Evolutionary conservation across 2,329 filamentous ascomycete species (phyloP), one percentile per base, ranked within the genome.

Genomic region (Aureobasidium mangrovei): DNA sequence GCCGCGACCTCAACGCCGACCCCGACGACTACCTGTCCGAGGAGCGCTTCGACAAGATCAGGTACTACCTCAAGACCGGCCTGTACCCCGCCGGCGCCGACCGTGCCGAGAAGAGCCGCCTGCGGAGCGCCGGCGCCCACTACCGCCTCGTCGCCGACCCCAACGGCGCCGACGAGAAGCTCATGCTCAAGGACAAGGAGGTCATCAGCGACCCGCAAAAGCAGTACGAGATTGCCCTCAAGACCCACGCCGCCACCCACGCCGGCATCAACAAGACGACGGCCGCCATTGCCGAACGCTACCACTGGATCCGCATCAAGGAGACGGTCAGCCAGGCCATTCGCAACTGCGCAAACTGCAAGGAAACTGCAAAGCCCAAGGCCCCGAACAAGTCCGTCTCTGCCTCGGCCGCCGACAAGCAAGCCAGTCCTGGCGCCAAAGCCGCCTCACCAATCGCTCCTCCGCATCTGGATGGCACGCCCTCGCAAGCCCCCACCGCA

Each of bases 181-280:
- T 97, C 60, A 95, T 96, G 88, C 81, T 97, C 64, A 96, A 96
- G 72, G 91, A 91, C 67, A 97, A 97, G 71, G 91, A 97, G 72
- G 91, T 98, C 57, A 88, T 98, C 58, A 86, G 88, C 28, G 91
- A 96, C 69, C 88, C 90, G 9, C 82, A 86, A 63, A 82, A 83
- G 60, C 93, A 98, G 74, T 94, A 94, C 69, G 88, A 93, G 57
- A 93, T 97, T 62, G 88, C 91, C 9, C 78, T 86, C 43, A 76
- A 79, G 56, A 79, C 91, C 36, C 93, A 98, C 70, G 76, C 82
- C 52, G 71, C 77, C 55, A 79, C 84, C 40, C 93, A 98, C 66
- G 89, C 86, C 5, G 93, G 93, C 49, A 97, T 97, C 76, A 98
- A 98, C 76, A 96, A 96, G 74, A 97, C 91, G 0, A 97, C 91